Evolutionary conservation across 768 basidiomycete species (phyloP).

Genomic region (Astraeus odoratus): DNA sequence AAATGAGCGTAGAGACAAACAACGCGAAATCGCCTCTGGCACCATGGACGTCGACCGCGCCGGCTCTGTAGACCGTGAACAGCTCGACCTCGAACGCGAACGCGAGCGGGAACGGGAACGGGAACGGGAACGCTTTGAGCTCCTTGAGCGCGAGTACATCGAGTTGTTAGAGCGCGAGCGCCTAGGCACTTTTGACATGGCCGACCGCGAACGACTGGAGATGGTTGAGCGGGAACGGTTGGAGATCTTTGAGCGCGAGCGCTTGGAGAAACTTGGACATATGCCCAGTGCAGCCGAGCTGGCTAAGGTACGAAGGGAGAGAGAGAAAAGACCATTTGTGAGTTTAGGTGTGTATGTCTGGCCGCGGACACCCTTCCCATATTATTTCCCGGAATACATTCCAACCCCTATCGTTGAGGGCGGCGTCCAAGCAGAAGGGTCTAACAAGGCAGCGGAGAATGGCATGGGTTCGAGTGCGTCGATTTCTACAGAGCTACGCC

Average conservation of each 20-base stretch:
- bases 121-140: constrained; percentile 20
- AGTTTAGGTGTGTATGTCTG: constrained; percentile 24
- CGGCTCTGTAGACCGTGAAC: constrained; percentile 12
- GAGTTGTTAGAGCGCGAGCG: constrained; percentile 26
- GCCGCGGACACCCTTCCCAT: constrained; percentile 27
- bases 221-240: constrained; percentile 23
- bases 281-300: constrained; percentile 28
- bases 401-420: constrained; percentile 20
- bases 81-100: constrained; percentile 17
- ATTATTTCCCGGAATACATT: constrained; percentile 29
- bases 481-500: constrained; percentile 25
- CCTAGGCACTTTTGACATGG: constrained; percentile 19
- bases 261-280: constrained; percentile 25
- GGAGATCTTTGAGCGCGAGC: constrained; percentile 26
- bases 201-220: constrained; percentile 24
- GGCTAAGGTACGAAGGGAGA: constrained; percentile 23
- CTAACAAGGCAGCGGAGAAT: constrained; percentile 12
- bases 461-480: constrained; percentile 26
- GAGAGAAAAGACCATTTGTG: constrained; percentile 23
- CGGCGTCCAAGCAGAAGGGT: constrained; percentile 16
- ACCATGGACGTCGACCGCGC: constrained; percentile 14
- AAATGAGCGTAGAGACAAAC: constrained; percentile 18
- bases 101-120: constrained; percentile 19
- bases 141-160: constrained; percentile 27
- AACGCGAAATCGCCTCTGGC: constrained; percentile 13